phyloP scores from a whole-genome alignment of 768 basidiomycete species.

The Leccinum boreale region DNA sequence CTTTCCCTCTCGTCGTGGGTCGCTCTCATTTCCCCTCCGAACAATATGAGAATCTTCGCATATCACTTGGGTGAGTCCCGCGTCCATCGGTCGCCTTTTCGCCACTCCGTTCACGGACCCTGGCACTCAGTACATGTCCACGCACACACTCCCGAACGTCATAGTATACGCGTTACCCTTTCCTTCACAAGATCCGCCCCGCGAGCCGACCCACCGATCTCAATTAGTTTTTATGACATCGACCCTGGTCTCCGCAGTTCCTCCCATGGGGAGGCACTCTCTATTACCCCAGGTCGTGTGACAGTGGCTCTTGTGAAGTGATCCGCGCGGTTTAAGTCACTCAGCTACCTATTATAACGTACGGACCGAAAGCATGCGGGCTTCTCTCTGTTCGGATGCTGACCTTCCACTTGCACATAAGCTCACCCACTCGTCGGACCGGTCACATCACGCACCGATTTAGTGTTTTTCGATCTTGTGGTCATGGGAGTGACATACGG shows the following conservation, averaged over 20 bases:
- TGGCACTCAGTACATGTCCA: conserved; percentile 1
- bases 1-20: conserved; percentile 6
- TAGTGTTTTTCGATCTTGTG: background rate
- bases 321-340: background rate
- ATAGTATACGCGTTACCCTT: conserved; percentile 12
- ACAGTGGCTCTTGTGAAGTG: conserved; percentile 12
- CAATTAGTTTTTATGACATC: conserved; percentile 8
- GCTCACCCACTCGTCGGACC: background rate
- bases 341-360: conserved; percentile 2
- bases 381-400: conserved; percentile 8
- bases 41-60: conserved; percentile 14
- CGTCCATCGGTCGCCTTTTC: conserved; percentile 9
- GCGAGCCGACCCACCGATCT: conserved; percentile 12
- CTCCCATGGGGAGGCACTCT: conserved; percentile 20
- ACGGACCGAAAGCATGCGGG: background rate
- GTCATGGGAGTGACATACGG: conserved; percentile 1
- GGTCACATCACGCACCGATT: conserved; percentile 9
- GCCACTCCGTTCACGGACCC: conserved; percentile 14
- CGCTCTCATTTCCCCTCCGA: conserved; percentile 2
- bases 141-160: conserved; percentile 12
- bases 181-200: conserved; percentile 27
- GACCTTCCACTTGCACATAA: background rate
- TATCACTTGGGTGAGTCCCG: conserved; percentile 10
- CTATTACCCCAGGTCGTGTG: conserved; percentile 33
- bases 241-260: conserved; percentile 19